Evolutionary conservation across 106 monocot species (phyloP), one percentile per base, ranked within the genome.

Genomic region (Dendrobium chrysotoxum): DNA sequence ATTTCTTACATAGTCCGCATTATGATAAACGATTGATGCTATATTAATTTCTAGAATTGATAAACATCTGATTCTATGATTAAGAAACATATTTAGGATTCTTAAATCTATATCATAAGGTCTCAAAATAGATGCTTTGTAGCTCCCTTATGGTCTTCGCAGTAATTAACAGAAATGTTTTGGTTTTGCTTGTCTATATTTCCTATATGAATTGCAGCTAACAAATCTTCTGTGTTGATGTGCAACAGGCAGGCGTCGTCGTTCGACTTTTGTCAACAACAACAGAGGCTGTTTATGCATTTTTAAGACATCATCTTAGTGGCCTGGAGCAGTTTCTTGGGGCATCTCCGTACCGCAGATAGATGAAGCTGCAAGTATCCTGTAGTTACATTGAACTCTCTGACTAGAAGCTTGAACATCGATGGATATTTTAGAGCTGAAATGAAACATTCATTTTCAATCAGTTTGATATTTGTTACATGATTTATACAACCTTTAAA

Each of bases 261-360:
- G 76, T 76, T n/a, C 76, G 76, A 28, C 46, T 76, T 76, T 4
- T 76, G 12, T 76, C 76, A 28, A 45, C 47, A 28, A 46, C 46
- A 76, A 76, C 76, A 9, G 76, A 76, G 12, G 47, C 76, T 76
- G 76, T 50, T 76, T 76, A 76, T 28, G n/a, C 45, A 26, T 76
- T 76, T 26, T 76, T 76, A 76, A 76, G 76, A 26, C 47, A 76
- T 76, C 76, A 76, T 76, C 47, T 76, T 35, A 4, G 46, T 47
- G 40, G 76, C 76, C n/a, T 76, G 28, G 76, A 76, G n/a, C 47
- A 76, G 47, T 76, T 76, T 47, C 76, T 76, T 76, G 76, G 76
- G 4, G 76, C 76, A 26, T 26, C 76, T 50, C 45, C 76, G 28
- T 76, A 47, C 15, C 25, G 47, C 47, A 76, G 20, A 50, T 76